Percentiles rank a stretch among this genome's conserved stretches.
phyloP scores from a whole-genome alignment of 495 filamentous ascomycete species.

The Aspergillus leporis region DNA sequence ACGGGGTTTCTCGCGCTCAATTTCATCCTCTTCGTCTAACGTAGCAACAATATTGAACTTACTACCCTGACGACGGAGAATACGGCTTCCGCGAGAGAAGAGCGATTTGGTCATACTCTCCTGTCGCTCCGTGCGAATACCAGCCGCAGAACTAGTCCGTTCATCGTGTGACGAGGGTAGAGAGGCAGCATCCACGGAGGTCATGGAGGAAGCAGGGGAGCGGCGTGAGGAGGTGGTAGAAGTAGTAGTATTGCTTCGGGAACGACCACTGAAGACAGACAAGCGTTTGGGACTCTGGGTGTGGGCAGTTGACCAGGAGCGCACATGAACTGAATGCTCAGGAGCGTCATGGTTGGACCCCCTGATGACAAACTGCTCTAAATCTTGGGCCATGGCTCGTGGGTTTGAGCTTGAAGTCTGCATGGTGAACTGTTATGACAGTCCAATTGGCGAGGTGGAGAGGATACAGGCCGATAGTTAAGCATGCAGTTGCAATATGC shows the following conservation, averaged over 20 bases:
- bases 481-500: slow-evolving; percentile 16
- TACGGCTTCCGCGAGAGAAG: slow-evolving; percentile 50
- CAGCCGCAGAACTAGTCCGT: slow-evolving; percentile 30
- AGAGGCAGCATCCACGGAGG: slow-evolving; percentile 33
- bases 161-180: slow-evolving; percentile 33
- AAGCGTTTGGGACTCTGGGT: slow-evolving; percentile 43
- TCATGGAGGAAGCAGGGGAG: slow-evolving; percentile 43
- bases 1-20: slow-evolving; percentile 35
- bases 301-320: slow-evolving; percentile 45
- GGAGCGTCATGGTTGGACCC: slow-evolving; percentile 39
- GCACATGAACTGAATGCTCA: slow-evolving; percentile 40
- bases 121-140: slow-evolving; percentile 34
- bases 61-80: slow-evolving; percentile 53
- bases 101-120: slow-evolving; percentile 46
- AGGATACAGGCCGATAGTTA: slow-evolving; percentile 7
- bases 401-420: slow-evolving; percentile 16
- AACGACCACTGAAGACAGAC: slow-evolving; percentile 45
- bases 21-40: slow-evolving; percentile 48
- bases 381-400: slow-evolving; percentile 19
- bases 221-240: slow-evolving; percentile 38
- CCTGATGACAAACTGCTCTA: slow-evolving; percentile 38
- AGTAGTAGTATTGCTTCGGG: slow-evolving; percentile 48
- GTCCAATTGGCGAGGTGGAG: not conserved
- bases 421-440: slow-evolving; percentile 9
- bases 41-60: slow-evolving; percentile 51